Evolutionary conservation across 257 asterid species (phyloP), one percentile per base, ranked within the genome.

Genomic region (Penstemon eatonii): DNA sequence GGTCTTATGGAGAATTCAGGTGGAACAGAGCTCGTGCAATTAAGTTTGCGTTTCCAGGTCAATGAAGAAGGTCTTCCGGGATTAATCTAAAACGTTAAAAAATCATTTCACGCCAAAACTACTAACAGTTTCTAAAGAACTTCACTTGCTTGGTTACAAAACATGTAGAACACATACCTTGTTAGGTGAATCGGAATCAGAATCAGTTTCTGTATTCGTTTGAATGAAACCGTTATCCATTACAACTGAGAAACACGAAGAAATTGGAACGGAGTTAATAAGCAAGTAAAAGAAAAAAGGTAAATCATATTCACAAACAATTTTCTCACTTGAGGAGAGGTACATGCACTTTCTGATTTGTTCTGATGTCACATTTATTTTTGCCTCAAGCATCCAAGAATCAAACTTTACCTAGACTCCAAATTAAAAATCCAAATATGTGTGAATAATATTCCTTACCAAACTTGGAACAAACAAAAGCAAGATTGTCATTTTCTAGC

Each of bases 31-130:
- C 43, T 11, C 8, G 56, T 75, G 49, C 72, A 66, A 64, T 80
- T 76, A 36, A 88, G 81, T 60, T 78, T 83, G 46, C 97, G 90
- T 60, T 86, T 76, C 97, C 96, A 88, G 56, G 89, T 84, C 78
- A 85, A 78, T 59, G 82, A 65, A 39, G 90, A 86, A 75, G 81
- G 86, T 75, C 76, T 72, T 37, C 72, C 82, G 8, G 88, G 82
- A 72, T 75, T 79, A 78, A 64, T 83, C 83, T 79, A 54, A 56
- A 43, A 36, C 42, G 10, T 7, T 12, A 60, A 39, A 4, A 63
- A 44, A 15, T 3, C 25, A 2, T 25, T 25, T 25, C 33, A 4
- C 15, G 8, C 6, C 18, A 0, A 10, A 44, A 44, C 36, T 8
- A 0, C 5, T 10, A 19, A 5, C 38, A 49, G 10, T 3, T 12